Evolutionary conservation across 805 yeast species (phyloP).

Genomic region (Yarrowia sp.): DNA sequence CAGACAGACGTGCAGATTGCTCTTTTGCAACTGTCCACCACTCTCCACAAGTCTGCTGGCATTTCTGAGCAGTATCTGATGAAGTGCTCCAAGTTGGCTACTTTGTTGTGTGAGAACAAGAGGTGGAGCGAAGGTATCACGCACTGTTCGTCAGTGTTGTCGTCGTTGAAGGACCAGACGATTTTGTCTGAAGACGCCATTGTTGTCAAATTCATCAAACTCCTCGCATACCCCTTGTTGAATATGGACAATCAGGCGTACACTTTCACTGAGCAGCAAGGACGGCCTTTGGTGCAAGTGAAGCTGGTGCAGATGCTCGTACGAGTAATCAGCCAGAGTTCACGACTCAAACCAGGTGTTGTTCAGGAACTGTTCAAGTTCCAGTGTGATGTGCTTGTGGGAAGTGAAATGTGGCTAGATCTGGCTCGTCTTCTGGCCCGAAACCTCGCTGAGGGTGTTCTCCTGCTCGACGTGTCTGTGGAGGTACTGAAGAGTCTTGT

Average conservation of each 20-base stretch:
- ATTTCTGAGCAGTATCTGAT: conserved; percentile 3
- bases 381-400: background rate
- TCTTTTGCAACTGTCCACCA: background rate
- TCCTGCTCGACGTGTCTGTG: background rate
- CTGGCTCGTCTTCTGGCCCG: background rate
- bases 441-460: background rate
- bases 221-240: conserved; percentile 2
- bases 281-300: background rate
- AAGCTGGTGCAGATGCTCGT: conserved; percentile 5
- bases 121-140: background rate
- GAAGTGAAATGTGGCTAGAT: background rate
- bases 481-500: background rate
- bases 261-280: background rate
- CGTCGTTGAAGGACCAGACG: background rate
- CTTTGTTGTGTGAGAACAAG: background rate
- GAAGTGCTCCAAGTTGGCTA: conserved; percentile 3
- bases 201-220: background rate
- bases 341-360: background rate
- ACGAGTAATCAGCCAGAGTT: background rate
- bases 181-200: conserved; percentile 1
- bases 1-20: background rate
- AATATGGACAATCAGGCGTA: background rate
- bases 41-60: conserved; percentile 6
- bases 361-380: background rate
- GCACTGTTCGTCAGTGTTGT: background rate